A percentile compares a stretch with the other conserved stretches of the same genome.
These are phyloP conservation scores for Hebeloma cylindrosporum DNA, from an alignment of 768 basidiomycete genomes.

Conservation along the genomic window DNA sequence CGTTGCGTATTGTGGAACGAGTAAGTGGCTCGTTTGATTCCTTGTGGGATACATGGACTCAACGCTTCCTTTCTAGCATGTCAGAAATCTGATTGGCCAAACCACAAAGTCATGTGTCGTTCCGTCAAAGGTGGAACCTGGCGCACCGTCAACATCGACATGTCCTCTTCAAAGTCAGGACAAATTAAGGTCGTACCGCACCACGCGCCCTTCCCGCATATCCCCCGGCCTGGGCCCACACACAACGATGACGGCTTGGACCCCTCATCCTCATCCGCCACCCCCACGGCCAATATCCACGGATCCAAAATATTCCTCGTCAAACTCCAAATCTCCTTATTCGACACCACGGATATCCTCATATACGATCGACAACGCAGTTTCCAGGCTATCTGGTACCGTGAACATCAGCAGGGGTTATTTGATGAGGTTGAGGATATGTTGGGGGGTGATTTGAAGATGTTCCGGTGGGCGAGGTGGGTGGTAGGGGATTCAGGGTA, in stretches of 20 bases:
- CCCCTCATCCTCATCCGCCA: not conserved
- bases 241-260: constrained; percentile 4
- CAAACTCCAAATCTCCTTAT: constrained; percentile 37
- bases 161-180: not conserved
- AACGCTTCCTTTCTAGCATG: constrained; percentile 30
- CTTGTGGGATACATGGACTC: not conserved
- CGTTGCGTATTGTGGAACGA: constrained; percentile 36
- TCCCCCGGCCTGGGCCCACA: not conserved
- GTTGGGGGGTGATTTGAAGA: too few relatives aligned
- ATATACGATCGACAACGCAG: constrained; percentile 43
- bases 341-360: constrained; percentile 25
- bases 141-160: constrained; percentile 29
- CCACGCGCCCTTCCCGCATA: constrained; percentile 22
- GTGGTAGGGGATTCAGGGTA: too few relatives aligned
- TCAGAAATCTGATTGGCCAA: constrained; percentile 40
- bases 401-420: constrained; percentile 22
- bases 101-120: constrained; percentile 36
- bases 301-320: constrained; percentile 36
- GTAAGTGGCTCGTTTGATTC: constrained; percentile 20
- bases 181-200: constrained; percentile 19
- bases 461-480: too few relatives aligned
- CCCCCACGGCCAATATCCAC: constrained; percentile 31
- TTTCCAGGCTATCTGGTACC: constrained; percentile 35
- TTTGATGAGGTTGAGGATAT: constrained; percentile 2
- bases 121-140: constrained; percentile 41